phyloP scores from a whole-genome alignment of 2,329 filamentous ascomycete genomes.

The Sarocladiaceae sp. region DNA sequence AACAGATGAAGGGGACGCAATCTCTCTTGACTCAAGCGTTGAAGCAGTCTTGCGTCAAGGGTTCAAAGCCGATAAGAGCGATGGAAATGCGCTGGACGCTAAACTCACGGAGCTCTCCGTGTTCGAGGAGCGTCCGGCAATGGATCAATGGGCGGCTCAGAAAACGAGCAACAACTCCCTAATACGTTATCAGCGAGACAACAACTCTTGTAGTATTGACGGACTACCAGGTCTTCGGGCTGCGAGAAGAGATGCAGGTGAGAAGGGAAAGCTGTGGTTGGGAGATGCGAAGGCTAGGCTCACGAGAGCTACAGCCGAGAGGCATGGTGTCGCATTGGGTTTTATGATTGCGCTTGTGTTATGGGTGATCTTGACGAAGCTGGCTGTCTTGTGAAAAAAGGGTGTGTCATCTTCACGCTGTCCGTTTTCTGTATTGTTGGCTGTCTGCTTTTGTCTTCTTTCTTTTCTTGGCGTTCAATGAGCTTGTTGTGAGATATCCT shows the following conservation, averaged over 20 bases:
- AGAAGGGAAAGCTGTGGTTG: constrained; percentile 35
- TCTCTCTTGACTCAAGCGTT: constrained; percentile 12
- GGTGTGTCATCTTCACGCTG: no score
- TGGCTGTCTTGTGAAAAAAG: constrained; percentile 14
- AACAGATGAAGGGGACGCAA: constrained; percentile 16
- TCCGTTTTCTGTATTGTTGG: no score
- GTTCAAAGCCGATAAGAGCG: constrained; percentile 12
- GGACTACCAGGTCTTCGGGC: constrained; percentile 52
- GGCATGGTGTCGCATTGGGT: constrained; percentile 26
- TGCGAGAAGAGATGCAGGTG: constrained; percentile 45
- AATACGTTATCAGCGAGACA: constrained; percentile 50
- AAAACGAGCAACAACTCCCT: constrained; percentile 45
- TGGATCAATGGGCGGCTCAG: constrained; percentile 47
- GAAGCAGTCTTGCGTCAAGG: constrained; percentile 22
- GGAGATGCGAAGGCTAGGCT: constrained; percentile 30
- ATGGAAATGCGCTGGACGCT: neutral
- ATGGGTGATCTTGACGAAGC: constrained; percentile 22
- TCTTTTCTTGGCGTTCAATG: no score
- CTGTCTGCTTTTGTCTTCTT: neutral
- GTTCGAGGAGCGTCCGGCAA: constrained; percentile 51
- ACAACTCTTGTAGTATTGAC: constrained; percentile 54
- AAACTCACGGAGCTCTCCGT: constrained; percentile 32
- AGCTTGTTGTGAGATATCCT: no score
- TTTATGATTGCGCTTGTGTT: constrained; percentile 26
- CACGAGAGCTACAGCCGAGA: constrained; percentile 23